Percentiles rank a stretch among this genome's conserved stretches.
Evolutionary conservation across 371 early-diverging fungal genomes (phyloP).

Genomic region (Saksenaea oblongispora): DNA sequence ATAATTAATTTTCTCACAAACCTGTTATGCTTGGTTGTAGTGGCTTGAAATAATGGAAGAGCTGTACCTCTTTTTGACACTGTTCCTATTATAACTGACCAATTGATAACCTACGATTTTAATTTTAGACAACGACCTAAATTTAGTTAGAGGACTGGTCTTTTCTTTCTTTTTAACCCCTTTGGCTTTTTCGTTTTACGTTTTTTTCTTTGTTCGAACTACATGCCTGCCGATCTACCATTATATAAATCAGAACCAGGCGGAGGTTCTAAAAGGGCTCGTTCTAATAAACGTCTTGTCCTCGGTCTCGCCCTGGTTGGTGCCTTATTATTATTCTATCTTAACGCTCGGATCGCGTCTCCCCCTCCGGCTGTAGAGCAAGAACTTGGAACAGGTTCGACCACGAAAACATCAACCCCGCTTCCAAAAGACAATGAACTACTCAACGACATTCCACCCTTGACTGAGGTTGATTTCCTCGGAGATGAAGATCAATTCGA

Average conservation of each 20-base stretch:
- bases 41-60: too few relatives aligned
- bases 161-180: constrained; percentile 1
- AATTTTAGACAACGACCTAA: neutral
- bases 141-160: neutral
- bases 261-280: constrained; percentile 10
- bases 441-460: neutral
- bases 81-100: too few relatives aligned
- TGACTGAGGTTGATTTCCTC: neutral
- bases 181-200: neutral
- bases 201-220: neutral
- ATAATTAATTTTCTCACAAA: too few relatives aligned
- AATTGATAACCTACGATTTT: too few relatives aligned
- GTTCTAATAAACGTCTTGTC: constrained; percentile 16
- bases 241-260: constrained; percentile 22
- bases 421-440: neutral
- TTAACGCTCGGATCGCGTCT: constrained; percentile 11
- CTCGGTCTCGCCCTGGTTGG: constrained; percentile 13
- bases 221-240: constrained; percentile 25
- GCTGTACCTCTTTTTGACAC: too few relatives aligned
- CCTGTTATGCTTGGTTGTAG: too few relatives aligned
- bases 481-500: neutral
- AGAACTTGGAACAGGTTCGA: neutral
- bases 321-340: constrained; percentile 11
- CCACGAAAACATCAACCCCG: neutral
- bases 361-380: neutral